Base-by-base conservation (phyloP, 352 stramenopile genomes). In the Thalassiosira mediterranea region DNA sequence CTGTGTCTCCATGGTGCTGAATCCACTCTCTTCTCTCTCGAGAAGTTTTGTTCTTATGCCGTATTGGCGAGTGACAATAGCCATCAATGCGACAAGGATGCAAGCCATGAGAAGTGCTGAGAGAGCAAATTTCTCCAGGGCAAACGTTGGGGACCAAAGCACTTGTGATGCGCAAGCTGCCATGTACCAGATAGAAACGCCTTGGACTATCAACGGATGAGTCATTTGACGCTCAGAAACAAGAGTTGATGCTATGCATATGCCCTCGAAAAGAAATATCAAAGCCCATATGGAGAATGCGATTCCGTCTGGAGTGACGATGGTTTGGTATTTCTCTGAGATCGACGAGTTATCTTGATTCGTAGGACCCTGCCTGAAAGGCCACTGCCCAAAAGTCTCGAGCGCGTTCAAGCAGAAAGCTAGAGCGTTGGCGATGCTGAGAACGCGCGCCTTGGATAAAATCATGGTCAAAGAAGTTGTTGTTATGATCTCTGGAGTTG, bases 221-320 rank as follows among this genome's bases (percentile, higher is more conserved):
- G 60, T 10, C 3, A 59, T 58, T 48, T 63, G 81, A 7, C 29
- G 21, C 11, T 63, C 64, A n/a, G 77, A 25, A 17, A 86, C 15
- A 29, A 83, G 78, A 28, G 47, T 25, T 1, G 73, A 38, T 4
- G 61, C 73, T 29, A 81, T 83, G n/a, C n/a, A n/a, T 19, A 82
- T 61, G 40, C 64, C 69, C 29, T 84, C 32, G 11, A 37, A 72
- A 29, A 83, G 29, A 49, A 83, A 87, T 7, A 87, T 85, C 1
- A 83, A 7, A 5, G 59, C 65, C 79, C 79, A 87, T 13, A 42
- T 42, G 7, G 34, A 42, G 34, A 42, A 42, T 13, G 34, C 34
- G 7, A 13, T 13, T 7, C 7, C 7, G 34, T 42, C 13, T 7
- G 34, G 34, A 42, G 34, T 42, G 34, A 42, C 34, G 34, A 42